These are phyloP conservation scores for Acer yangbiense DNA, from an alignment of 345 rosid genomes.

Conservation along the genomic window DNA sequence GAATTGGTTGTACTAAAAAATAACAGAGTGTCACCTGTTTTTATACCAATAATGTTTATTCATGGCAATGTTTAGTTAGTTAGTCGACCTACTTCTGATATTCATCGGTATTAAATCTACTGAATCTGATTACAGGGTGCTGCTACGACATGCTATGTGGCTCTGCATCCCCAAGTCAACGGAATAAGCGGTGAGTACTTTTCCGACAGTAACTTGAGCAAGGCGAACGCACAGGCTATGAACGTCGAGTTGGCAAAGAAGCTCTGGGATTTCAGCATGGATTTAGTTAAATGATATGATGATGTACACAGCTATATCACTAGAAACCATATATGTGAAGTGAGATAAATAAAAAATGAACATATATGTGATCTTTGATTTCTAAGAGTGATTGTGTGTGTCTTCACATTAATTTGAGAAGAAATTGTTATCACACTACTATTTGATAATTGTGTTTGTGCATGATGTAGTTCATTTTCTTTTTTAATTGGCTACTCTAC, in stretches of 20 bases:
- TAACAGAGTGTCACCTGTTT: neutral
- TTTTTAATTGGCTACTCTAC: no score
- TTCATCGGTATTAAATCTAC: neutral
- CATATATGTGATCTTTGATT: neutral
- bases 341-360: neutral
- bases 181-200: constrained; percentile 73
- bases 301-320: constrained; percentile 16
- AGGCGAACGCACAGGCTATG: constrained; percentile 28
- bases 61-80: neutral
- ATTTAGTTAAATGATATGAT: constrained; percentile 1
- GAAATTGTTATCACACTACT: neutral
- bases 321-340: neutral
- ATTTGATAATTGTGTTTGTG: neutral
- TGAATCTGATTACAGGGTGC: constrained; percentile 54
- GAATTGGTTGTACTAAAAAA: no score
- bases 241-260: neutral
- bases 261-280: neutral
- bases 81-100: neutral
- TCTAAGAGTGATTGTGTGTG: neutral
- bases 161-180: constrained; percentile 64
- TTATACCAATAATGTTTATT: neutral
- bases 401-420: neutral
- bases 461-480: no score
- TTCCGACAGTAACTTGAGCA: constrained; percentile 47
- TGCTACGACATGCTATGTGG: constrained; percentile 76